A percentile compares a stretch with the other conserved stretches of the same genome.
Conservation (phyloP, 805 yeast genomes). For the Sugiyamaella floridensis region DNA sequence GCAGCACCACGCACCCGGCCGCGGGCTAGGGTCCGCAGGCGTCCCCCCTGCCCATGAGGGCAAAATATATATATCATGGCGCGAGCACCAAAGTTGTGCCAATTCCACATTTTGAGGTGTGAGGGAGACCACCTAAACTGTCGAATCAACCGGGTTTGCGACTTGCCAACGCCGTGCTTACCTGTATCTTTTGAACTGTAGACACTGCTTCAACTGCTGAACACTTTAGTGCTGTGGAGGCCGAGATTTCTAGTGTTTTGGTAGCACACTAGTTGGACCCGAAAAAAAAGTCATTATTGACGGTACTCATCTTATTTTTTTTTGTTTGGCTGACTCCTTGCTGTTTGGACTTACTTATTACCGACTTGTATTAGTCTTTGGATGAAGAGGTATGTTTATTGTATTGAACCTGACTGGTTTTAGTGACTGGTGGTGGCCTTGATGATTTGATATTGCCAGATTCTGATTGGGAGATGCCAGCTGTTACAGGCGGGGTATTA, state of each 20-base stretch:
- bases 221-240: neutral
- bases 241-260: neutral
- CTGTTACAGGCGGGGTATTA: too few species aligned
- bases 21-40: neutral
- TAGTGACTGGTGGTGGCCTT: neutral
- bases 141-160: neutral
- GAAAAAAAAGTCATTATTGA: too few species aligned
- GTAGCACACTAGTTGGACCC: too few species aligned
- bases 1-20: neutral
- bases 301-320: too few species aligned
- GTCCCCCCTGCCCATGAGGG: neutral
- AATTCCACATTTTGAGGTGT: neutral
- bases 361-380: neutral
- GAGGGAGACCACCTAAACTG: neutral
- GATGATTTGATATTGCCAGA: too few species aligned
- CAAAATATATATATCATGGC: neutral
- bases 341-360: neutral
- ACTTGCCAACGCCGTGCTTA: too few species aligned
- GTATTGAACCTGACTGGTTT: too few species aligned
- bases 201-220: too few species aligned
- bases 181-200: too few species aligned
- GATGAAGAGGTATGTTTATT: too few species aligned
- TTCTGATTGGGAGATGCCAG: too few species aligned
- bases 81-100: neutral
- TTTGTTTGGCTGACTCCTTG: neutral